Percentiles rank a stretch among this genome's conserved stretches.
phyloP scores from a whole-genome alignment of 2,329 filamentous ascomycete genomes.

The Hansfordia pulvinata region DNA sequence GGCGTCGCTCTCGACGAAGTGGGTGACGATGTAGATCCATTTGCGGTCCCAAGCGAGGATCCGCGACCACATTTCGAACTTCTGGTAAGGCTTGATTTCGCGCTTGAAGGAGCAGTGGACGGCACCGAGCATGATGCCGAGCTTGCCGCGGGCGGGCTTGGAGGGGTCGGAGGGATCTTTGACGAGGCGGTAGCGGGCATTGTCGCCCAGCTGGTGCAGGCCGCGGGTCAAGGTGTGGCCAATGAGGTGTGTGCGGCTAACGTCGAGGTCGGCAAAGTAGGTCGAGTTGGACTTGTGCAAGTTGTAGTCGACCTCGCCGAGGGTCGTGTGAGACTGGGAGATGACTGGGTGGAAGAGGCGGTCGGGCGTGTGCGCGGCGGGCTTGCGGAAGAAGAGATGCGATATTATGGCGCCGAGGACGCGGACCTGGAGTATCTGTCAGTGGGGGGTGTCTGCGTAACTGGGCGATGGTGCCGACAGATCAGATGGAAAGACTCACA shows the following conservation, averaged over 20 bases:
- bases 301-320: slow-evolving; percentile 78
- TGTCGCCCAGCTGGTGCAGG: slow-evolving; percentile 35
- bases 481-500: slow-evolving; percentile 42
- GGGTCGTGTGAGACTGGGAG: slow-evolving; percentile 49
- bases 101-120: slow-evolving; percentile 61
- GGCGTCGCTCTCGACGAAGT: slow-evolving; percentile 53
- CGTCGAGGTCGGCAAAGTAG: slow-evolving; percentile 78
- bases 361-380: slow-evolving; percentile 36
- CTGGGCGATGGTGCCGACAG: no score
- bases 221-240: slow-evolving; percentile 51
- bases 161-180: slow-evolving; percentile 27
- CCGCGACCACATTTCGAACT: slow-evolving; percentile 62
- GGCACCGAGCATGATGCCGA: slow-evolving; percentile 56
- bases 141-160: slow-evolving; percentile 33
- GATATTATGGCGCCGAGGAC: slow-evolving; percentile 42
- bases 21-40: slow-evolving; percentile 66
- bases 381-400: slow-evolving; percentile 36
- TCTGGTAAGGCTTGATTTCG: slow-evolving; percentile 56
- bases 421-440: slow-evolving; percentile 29
- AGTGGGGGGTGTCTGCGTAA: not conserved
- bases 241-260: slow-evolving; percentile 69
- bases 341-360: slow-evolving; percentile 63
- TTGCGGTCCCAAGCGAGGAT: slow-evolving; percentile 67
- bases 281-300: slow-evolving; percentile 73
- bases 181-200: slow-evolving; percentile 35